phyloP scores from a whole-genome alignment of 2,329 filamentous ascomycete genomes.

The Aspergillus aculeatinus region DNA sequence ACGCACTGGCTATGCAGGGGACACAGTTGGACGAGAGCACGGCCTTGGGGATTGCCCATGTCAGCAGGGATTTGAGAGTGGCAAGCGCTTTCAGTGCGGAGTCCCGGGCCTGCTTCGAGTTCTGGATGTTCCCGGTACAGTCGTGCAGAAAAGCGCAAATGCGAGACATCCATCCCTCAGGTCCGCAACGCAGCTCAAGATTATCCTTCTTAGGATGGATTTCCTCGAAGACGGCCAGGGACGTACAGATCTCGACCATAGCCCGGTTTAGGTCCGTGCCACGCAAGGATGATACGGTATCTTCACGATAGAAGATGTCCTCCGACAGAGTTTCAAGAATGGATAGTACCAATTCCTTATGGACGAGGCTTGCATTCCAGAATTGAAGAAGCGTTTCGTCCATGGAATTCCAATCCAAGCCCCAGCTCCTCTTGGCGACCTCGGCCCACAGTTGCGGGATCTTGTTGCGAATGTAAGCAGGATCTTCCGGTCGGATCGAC shows the following conservation, averaged over 20 bases:
- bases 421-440: constrained; percentile 90
- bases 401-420: constrained; percentile 92
- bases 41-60: constrained; percentile 84
- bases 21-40: constrained; percentile 71
- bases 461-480: constrained; percentile 85
- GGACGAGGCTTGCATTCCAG: constrained; percentile 64
- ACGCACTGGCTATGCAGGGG: constrained; percentile 66
- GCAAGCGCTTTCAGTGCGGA: constrained; percentile 76
- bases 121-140: constrained; percentile 67
- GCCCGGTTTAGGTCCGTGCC: constrained; percentile 83
- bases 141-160: constrained; percentile 71
- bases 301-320: constrained; percentile 89
- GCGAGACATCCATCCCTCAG: constrained; percentile 84
- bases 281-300: constrained; percentile 77
- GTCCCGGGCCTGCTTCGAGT: constrained; percentile 64
- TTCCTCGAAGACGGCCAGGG: constrained; percentile 70
- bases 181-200: constrained; percentile 69
- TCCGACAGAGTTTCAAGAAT: constrained; percentile 90
- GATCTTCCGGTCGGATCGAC: constrained; percentile 68
- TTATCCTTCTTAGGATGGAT: constrained; percentile 72
- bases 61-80: constrained; percentile 74
- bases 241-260: constrained; percentile 91
- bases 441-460: constrained; percentile 93
- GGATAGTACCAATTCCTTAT: constrained; percentile 84
- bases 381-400: constrained; percentile 77